phyloP scores from a whole-genome alignment of 805 yeast species.

The Torulaspora quercuum region DNA sequence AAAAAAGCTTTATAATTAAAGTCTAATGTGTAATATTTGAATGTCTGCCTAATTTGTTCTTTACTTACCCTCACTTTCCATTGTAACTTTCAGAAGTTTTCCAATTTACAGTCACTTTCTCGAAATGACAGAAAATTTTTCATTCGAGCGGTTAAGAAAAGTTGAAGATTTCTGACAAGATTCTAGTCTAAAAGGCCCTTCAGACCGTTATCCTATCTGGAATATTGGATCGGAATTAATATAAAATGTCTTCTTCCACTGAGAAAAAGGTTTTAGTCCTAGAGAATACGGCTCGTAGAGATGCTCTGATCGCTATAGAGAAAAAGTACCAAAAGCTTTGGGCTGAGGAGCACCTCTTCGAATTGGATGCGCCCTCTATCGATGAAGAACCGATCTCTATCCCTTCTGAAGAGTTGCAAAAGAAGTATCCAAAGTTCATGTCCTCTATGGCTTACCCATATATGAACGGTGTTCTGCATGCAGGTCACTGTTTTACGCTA shows the following conservation, averaged over 20 bases:
- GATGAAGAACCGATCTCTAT: conserved; percentile 59
- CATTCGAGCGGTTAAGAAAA: neutral
- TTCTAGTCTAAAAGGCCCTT: no score
- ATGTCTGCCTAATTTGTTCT: no score
- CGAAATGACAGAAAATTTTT: conserved; percentile 2
- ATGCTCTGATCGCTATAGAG: conserved; percentile 84
- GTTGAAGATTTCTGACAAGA: no score
- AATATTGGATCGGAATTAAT: no score
- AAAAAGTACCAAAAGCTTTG: conserved; percentile 82
- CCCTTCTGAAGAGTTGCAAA: conserved; percentile 65
- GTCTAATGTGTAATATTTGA: neutral
- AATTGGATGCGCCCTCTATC: conserved; percentile 79
- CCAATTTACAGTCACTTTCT: neutral
- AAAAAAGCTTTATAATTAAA: neutral
- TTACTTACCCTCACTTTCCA: no score
- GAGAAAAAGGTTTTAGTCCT: conserved; percentile 37
- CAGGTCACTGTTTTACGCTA: conserved; percentile 94
- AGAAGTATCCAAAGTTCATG: conserved; percentile 79
- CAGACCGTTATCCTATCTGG: no score
- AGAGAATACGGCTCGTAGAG: conserved; percentile 86
- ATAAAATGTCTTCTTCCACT: conserved; percentile 27
- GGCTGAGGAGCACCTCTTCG: conserved; percentile 83
- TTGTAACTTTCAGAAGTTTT: neutral
- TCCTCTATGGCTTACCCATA: conserved; percentile 97
- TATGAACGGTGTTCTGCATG: conserved; percentile 97